A percentile compares a stretch with the other conserved stretches of the same genome.
phyloP scores from a whole-genome alignment of 495 filamentous ascomycete genomes.

The Pseudotulostoma volvatum region DNA sequence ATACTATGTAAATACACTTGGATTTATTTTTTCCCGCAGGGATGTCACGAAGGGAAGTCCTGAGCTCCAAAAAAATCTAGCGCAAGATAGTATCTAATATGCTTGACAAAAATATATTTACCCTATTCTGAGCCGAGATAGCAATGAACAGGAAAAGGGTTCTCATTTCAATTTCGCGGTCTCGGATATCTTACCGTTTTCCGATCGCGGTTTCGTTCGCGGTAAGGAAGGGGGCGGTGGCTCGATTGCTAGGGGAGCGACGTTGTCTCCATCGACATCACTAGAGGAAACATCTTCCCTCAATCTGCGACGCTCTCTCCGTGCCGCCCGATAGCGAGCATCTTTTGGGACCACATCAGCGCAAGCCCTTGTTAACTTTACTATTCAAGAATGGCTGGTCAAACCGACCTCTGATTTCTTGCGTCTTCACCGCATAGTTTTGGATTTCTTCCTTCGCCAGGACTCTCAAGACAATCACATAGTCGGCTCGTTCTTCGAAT shows the following conservation, averaged over 20 bases:
- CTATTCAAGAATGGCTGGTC: background rate
- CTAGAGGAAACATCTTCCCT: conserved; percentile 24
- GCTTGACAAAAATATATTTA: too few relatives aligned
- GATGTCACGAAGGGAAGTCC: too few relatives aligned
- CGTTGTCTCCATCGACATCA: conserved; percentile 24
- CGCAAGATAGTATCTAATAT: too few relatives aligned
- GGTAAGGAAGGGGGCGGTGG: conserved; percentile 8
- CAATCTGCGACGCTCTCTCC: conserved; percentile 18
- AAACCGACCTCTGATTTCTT: conserved; percentile 53
- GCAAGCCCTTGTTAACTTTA: too few relatives aligned
- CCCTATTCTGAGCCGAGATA: too few relatives aligned
- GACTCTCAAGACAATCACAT: conserved; percentile 72
- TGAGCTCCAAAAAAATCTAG: too few relatives aligned
- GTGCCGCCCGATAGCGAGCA: conserved; percentile 19
- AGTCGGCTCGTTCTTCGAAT: conserved; percentile 64
- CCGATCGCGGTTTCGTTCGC: conserved; percentile 1
- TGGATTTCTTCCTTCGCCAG: conserved; percentile 71
- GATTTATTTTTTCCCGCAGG: too few relatives aligned
- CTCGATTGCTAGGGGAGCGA: conserved; percentile 16
- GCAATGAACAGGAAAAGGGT: too few relatives aligned
- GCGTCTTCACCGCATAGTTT: conserved; percentile 56
- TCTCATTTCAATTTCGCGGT: background rate
- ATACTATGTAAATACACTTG: too few relatives aligned
- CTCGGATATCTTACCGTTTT: background rate
- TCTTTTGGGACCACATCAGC: conserved; percentile 14